These are phyloP conservation scores for Chlorella sorokiniana DNA, from an alignment of 139 green algal species.

Conservation along the genomic window DNA sequence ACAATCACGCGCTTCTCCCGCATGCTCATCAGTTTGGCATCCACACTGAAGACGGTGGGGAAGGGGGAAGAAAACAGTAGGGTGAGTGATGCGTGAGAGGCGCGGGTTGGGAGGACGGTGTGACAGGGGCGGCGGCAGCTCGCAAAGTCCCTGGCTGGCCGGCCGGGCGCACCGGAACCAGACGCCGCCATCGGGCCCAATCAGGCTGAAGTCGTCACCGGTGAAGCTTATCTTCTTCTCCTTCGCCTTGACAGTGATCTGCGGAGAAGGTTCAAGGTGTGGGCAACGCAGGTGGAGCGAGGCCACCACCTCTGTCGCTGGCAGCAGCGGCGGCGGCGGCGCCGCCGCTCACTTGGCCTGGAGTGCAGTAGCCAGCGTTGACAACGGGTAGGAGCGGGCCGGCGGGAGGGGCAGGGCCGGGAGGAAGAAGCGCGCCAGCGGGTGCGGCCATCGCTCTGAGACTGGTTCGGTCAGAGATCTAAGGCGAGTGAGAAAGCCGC, in stretches of 20 bases:
- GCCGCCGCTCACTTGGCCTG: background rate
- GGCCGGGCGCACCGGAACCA: conserved; percentile 10
- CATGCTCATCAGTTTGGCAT: conserved; percentile 11
- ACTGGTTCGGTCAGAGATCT: no score
- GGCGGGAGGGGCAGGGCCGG: no score
- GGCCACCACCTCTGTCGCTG: background rate
- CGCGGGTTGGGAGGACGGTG: background rate
- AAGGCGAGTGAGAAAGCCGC: no score
- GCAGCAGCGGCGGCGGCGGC: background rate
- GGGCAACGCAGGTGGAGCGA: background rate
- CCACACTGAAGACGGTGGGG: background rate
- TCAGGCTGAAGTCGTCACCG: conserved; percentile 2
- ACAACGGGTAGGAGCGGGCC: background rate
- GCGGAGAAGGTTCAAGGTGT: background rate
- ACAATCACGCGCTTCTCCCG: background rate
- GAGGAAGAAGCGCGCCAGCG: background rate
- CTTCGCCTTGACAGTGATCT: conserved; percentile 3
- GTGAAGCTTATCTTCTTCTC: background rate
- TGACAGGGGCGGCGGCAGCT: background rate
- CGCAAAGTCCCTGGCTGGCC: background rate
- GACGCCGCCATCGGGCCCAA: background rate
- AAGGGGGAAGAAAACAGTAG: background rate
- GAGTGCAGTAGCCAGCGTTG: background rate
- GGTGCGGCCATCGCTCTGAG: no score
- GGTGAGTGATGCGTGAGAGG: background rate